Evolutionary conservation across 495 filamentous ascomycete species (phyloP).

Genomic region (Aspergillus cavernicola): DNA sequence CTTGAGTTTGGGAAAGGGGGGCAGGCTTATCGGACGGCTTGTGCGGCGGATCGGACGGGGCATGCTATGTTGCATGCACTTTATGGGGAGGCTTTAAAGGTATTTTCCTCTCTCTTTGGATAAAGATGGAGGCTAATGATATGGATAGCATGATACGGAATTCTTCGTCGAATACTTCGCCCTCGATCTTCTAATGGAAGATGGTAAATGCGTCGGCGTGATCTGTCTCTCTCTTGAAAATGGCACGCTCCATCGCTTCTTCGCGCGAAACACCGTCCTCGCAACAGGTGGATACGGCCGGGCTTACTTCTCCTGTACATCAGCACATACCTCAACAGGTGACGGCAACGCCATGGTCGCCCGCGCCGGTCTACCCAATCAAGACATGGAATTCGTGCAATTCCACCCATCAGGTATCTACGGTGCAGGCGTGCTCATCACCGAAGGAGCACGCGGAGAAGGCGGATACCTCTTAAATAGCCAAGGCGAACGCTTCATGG

Average conservation of each 20-base stretch:
- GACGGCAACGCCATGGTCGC: background rate
- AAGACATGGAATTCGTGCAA: background rate
- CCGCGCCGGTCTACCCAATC: background rate
- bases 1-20: background rate
- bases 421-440: background rate
- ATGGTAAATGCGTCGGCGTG: background rate
- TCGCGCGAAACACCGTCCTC: background rate
- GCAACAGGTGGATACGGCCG: background rate
- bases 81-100: background rate
- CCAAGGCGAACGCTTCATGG: background rate
- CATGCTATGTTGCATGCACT: slow-evolving; percentile 1
- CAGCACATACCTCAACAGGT: background rate
- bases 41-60: background rate
- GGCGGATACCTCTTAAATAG: background rate
- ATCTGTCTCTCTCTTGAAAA: background rate
- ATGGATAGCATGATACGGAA: background rate
- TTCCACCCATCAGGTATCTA: background rate
- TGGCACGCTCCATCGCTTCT: background rate
- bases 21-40: background rate
- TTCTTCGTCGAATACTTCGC: background rate
- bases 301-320: background rate
- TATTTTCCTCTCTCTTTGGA: background rate
- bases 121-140: background rate
- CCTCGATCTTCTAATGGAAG: background rate
- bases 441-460: background rate